Conservation (phyloP, 2,329 filamentous ascomycete genomes). For the Diatrype stigma region DNA sequence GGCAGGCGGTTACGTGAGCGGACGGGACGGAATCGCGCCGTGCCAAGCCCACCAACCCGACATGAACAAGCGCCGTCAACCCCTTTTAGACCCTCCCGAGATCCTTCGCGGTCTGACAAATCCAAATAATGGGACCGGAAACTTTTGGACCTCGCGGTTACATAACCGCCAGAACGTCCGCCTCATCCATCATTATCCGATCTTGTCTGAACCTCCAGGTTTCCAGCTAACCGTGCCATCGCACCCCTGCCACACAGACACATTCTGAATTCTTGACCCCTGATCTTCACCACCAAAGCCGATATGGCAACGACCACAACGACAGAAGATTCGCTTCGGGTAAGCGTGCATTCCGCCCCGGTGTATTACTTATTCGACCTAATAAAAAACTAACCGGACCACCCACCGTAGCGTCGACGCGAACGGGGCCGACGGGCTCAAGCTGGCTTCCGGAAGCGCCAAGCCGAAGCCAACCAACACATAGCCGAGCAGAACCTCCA, state of each 20-base stretch:
- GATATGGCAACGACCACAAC: neutral
- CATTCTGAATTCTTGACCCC: no score
- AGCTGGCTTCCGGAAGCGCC: constrained; percentile 13
- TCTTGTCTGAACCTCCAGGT: no score
- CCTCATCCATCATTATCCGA: no score
- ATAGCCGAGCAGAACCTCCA: constrained; percentile 8
- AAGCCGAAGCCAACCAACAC: constrained; percentile 8
- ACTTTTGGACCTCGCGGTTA: no score
- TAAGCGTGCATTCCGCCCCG: constrained; percentile 2
- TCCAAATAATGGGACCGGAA: no score
- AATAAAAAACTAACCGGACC: neutral
- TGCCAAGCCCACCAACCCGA: constrained; percentile 5
- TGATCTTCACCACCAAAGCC: neutral
- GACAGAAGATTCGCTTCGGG: constrained; percentile 8
- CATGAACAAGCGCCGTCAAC: no score
- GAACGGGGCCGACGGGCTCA: constrained; percentile 14
- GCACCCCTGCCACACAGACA: no score
- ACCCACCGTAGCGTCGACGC: constrained; percentile 11
- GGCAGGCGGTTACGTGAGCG: constrained; percentile 14
- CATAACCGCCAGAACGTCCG: no score
- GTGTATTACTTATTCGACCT: no score
- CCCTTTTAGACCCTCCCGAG: no score
- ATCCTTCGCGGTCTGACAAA: no score
- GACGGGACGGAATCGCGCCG: constrained; percentile 7
- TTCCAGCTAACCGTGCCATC: no score